A percentile compares a stretch with the other conserved stretches of the same genome.
Evolutionary conservation across 1,284 basidiomycete species (phyloP).

Genomic region (Moesziomyces aphidis): DNA sequence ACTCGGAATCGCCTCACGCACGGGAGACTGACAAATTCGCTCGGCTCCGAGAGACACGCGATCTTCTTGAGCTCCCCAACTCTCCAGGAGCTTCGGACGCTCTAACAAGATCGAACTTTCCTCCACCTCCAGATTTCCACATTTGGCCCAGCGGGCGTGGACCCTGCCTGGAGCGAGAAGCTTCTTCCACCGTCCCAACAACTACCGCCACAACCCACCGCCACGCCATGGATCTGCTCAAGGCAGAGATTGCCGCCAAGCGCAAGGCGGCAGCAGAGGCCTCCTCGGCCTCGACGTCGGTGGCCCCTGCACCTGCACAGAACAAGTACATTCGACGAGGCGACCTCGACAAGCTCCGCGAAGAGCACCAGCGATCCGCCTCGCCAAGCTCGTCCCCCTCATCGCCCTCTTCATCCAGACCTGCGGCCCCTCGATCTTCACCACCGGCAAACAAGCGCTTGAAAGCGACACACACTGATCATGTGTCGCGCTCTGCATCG

Average conservation of each 20-base stretch:
- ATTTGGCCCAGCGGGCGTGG: neutral
- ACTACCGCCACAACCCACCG: slow-evolving; percentile 1
- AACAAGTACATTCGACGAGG: slow-evolving; percentile 60
- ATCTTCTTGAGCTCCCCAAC: neutral
- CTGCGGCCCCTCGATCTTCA: neutral
- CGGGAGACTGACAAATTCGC: slow-evolving; percentile 1
- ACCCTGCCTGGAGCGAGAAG: too few species aligned
- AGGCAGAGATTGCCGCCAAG: slow-evolving; percentile 78
- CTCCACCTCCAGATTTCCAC: slow-evolving; percentile 17
- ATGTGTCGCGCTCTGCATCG: neutral
- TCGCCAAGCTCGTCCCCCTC: slow-evolving; percentile 9
- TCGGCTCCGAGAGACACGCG: slow-evolving; percentile 21
- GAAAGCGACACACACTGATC: neutral
- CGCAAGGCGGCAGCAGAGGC: slow-evolving; percentile 77
- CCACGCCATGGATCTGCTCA: slow-evolving; percentile 80
- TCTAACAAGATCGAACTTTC: slow-evolving; percentile 9
- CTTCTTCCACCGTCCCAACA: neutral
- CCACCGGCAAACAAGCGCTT: slow-evolving; percentile 8
- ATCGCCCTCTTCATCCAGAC: slow-evolving; percentile 1
- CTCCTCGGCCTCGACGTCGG: slow-evolving; percentile 2
- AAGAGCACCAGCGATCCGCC: slow-evolving; percentile 31
- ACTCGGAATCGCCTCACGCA: slow-evolving; percentile 33
- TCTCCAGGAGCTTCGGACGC: neutral
- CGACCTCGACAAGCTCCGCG: slow-evolving; percentile 46
- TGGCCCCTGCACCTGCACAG: slow-evolving; percentile 10